phyloP scores from a whole-genome alignment of 306 rosid species.

The Cyamopsis tetragonoloba region DNA sequence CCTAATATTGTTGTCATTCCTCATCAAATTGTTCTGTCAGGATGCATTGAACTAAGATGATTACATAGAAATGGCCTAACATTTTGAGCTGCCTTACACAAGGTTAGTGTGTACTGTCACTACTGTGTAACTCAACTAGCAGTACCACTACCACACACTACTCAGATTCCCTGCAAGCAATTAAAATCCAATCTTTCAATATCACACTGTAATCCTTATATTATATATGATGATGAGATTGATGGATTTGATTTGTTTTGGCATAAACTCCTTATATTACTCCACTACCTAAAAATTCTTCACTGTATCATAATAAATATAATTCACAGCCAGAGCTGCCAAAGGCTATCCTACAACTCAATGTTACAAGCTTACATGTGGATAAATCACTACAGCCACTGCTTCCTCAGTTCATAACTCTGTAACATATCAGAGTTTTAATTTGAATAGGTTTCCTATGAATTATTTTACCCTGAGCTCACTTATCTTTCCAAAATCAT shows the following conservation, averaged over 20 bases:
- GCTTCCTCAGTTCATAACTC: too few relatives aligned
- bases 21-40: too few relatives aligned
- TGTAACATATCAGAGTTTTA: too few relatives aligned
- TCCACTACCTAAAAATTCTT: conserved; percentile 41
- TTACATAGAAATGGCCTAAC: too few relatives aligned
- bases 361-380: conserved; percentile 12
- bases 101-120: conserved; percentile 29
- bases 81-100: conserved; percentile 25
- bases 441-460: too few relatives aligned
- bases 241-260: conserved; percentile 35
- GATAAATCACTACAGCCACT: conserved; percentile 12
- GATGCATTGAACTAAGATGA: too few relatives aligned
- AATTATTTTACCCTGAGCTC: too few relatives aligned
- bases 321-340: background rate
- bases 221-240: conserved; percentile 33
- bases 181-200: conserved; percentile 24
- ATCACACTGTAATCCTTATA: too few relatives aligned
- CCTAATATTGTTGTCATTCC: too few relatives aligned
- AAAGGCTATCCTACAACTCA: conserved; percentile 2
- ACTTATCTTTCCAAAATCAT: too few relatives aligned
- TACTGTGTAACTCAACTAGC: background rate
- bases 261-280: too few relatives aligned
- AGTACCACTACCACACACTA: conserved; percentile 13
- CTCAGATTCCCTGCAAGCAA: conserved; percentile 26
- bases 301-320: too few relatives aligned